These are phyloP conservation scores for Lindgomyces ingoldianus DNA, from an alignment of 495 filamentous ascomycete species.

Conservation along the genomic window DNA sequence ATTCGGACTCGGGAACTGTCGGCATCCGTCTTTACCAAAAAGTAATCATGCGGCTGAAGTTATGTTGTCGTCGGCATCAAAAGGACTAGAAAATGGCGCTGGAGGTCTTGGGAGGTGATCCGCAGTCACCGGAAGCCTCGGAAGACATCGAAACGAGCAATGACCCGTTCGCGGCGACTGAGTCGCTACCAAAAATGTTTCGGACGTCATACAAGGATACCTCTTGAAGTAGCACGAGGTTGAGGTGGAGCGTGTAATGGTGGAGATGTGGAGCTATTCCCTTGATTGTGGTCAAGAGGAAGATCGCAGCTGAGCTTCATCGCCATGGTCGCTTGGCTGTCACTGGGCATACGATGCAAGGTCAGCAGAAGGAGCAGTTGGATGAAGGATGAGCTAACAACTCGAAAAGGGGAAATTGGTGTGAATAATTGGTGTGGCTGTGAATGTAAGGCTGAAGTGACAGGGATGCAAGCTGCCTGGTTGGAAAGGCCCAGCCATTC, in stretches of 20 bases:
- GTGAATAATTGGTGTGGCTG: conserved; percentile 1
- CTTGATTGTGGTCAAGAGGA: too few relatives aligned
- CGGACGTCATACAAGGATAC: too few relatives aligned
- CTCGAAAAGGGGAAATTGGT: background rate
- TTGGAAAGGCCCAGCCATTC: background rate
- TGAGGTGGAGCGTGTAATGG: too few relatives aligned
- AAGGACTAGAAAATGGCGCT: background rate
- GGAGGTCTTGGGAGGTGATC: background rate
- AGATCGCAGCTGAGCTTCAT: too few relatives aligned
- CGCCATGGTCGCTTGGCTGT: too few relatives aligned
- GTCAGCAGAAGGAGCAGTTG: too few relatives aligned
- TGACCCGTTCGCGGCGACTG: too few relatives aligned
- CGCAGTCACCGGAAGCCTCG: background rate
- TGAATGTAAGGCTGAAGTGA: conserved; percentile 17
- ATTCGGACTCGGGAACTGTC: background rate
- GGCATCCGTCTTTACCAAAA: background rate
- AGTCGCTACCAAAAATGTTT: too few relatives aligned
- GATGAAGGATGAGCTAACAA: conserved; percentile 1
- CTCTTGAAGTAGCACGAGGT: too few relatives aligned
- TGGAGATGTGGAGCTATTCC: too few relatives aligned
- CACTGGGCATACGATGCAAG: too few relatives aligned
- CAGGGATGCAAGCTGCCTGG: conserved; percentile 13
- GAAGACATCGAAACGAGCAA: too few relatives aligned
- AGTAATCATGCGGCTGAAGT: conserved; percentile 3
- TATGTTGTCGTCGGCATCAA: background rate